Evolutionary conservation across 352 stramenopile genomes (phyloP).

Genomic region (Pythium grandisporangium): DNA sequence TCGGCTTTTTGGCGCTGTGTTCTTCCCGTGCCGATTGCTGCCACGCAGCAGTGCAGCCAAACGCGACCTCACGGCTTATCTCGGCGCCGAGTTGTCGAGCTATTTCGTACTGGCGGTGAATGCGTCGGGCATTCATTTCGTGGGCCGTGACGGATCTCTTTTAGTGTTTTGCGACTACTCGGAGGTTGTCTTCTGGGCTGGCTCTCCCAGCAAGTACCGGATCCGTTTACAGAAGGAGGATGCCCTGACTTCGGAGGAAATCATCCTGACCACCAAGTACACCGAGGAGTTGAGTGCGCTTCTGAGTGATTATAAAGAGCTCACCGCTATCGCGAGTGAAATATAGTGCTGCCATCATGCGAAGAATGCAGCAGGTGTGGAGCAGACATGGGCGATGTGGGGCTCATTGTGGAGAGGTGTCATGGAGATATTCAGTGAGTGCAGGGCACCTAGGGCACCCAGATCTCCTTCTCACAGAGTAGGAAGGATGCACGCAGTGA

Average conservation of each 20-base stretch:
- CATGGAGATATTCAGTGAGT: too few relatives aligned
- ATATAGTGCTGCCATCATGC: too few relatives aligned
- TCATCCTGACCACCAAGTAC: constrained; percentile 61
- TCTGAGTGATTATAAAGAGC: constrained; percentile 70
- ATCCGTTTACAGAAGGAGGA: constrained; percentile 43
- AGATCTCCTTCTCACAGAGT: too few relatives aligned
- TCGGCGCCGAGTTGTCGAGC: constrained; percentile 62
- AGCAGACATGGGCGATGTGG: too few relatives aligned
- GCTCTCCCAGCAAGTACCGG: constrained; percentile 58
- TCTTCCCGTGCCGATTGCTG: constrained; percentile 78
- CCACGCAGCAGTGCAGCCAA: constrained; percentile 15
- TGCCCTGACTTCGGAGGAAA: constrained; percentile 30
- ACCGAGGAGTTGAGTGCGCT: constrained; percentile 53
- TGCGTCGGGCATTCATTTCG: constrained; percentile 86
- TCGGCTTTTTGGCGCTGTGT: constrained; percentile 80
- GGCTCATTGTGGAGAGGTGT: too few relatives aligned
- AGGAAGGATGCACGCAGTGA: too few relatives aligned
- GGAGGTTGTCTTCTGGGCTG: constrained; percentile 47
- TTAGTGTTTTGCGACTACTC: constrained; percentile 62
- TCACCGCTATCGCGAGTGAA: constrained; percentile 58
- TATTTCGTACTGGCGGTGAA: constrained; percentile 88
- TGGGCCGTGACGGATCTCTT: constrained; percentile 53
- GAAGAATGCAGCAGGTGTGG: too few relatives aligned
- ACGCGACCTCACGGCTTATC: constrained; percentile 7
- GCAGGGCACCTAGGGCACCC: too few relatives aligned